Percentiles rank a stretch among this genome's conserved stretches.
Evolutionary conservation across 306 rosid genomes (phyloP).

Genomic region (Herpetospermum pedunculosum): DNA sequence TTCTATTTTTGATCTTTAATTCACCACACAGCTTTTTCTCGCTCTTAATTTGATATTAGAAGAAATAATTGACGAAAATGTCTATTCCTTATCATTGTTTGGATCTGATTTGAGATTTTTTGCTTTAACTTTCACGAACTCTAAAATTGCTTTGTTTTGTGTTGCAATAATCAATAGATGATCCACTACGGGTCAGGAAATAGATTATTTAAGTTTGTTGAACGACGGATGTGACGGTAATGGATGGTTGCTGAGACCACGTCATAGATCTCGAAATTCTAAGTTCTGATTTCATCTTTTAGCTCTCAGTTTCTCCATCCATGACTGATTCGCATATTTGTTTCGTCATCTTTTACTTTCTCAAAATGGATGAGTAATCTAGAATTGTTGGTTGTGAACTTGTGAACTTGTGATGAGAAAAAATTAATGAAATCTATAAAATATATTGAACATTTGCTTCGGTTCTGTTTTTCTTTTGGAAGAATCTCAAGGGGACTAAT

Average conservation of each 20-base stretch:
- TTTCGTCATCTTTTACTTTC: neutral
- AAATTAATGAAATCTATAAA: neutral
- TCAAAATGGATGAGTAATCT: neutral
- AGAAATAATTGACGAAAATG: neutral
- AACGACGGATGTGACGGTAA: neutral
- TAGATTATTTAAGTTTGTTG: neutral
- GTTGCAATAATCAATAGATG: neutral
- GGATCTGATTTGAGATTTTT: neutral
- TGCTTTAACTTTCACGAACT: neutral
- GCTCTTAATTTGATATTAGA: neutral
- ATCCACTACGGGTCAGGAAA: neutral
- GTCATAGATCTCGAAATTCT: neutral
- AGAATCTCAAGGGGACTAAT: neutral
- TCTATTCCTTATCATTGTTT: neutral
- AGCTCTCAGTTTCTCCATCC: constrained; percentile 1
- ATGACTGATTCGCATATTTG: neutral
- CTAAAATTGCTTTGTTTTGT: neutral
- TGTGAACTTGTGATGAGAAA: neutral
- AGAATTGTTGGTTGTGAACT: neutral
- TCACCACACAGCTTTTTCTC: too few species aligned
- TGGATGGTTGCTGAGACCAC: neutral
- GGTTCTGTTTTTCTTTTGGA: neutral
- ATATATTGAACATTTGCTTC: neutral
- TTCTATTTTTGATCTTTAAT: too few species aligned
- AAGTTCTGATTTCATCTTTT: neutral